A percentile compares a stretch with the other conserved stretches of the same genome.
These are phyloP conservation scores for Leptographium flavum DNA, from an alignment of 2,329 filamentous ascomycete species.

Conservation along the genomic window DNA sequence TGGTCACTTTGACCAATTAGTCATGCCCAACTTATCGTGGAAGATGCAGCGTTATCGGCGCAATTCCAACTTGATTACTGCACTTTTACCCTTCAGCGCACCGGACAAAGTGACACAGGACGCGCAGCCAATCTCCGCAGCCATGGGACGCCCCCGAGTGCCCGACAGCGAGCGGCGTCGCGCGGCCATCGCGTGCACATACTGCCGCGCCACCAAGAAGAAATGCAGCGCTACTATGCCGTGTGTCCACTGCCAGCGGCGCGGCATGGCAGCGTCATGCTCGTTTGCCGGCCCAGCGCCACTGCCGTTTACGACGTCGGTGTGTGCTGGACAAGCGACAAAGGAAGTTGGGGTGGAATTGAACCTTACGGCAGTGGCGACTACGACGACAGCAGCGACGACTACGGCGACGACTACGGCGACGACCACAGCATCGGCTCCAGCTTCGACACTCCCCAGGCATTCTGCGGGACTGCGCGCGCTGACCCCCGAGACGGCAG, in stretches of 20 bases:
- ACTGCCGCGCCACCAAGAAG: slow-evolving; percentile 7
- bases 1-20: too few relatives aligned
- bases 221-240: slow-evolving; percentile 7
- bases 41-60: too few relatives aligned
- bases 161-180: slow-evolving; percentile 4
- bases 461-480: background rate
- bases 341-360: too few relatives aligned
- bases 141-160: slow-evolving; percentile 4
- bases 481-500: background rate
- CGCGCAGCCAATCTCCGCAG: background rate
- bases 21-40: too few relatives aligned
- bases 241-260: slow-evolving; percentile 4
- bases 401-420: too few relatives aligned
- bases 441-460: too few relatives aligned
- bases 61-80: too few relatives aligned
- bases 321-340: background rate
- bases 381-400: too few relatives aligned
- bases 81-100: too few relatives aligned
- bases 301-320: background rate
- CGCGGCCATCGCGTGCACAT: slow-evolving; percentile 5
- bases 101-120: too few relatives aligned
- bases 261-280: background rate
- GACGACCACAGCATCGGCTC: too few relatives aligned
- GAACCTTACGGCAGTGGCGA: too few relatives aligned
- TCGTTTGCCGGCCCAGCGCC: background rate